Base-by-base conservation (phyloP, 2,329 filamentous ascomycete genomes). In the Ramichloridium luteum region DNA sequence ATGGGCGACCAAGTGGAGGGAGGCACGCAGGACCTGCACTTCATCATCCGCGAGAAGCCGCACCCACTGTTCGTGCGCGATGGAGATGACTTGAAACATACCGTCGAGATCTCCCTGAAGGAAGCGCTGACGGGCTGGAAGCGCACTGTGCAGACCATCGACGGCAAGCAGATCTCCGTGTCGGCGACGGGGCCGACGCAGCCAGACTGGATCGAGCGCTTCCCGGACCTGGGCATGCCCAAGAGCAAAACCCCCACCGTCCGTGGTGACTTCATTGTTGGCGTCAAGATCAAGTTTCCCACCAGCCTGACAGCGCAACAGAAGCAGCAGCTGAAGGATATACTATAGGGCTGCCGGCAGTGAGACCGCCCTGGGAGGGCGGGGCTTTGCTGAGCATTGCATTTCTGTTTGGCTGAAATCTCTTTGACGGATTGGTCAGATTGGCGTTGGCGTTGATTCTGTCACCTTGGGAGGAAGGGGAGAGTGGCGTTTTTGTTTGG, bases 1-100 rank as follows among this genome's bases (percentile, higher is more conserved):
- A 86, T 98, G n/a, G 90, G 90, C 8, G 90, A 98, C 58, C 86
- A 96, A 56, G 85, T 93, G 39, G 90, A 96, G 53, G 90, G 90
- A 25, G 88, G 88, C 10, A 82, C 85, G 37, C 90, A 98, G 57
- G 90, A 98, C 58, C 60, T 98, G 31, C 86, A 94, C 56, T 93
- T 98, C 49, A 79, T 98, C 36, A 73, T 98, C 13, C 80, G 85
- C 58, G 88, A 94, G 82, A 93, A 93, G 77, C 67, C 77, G 20
- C 85, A 98, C 49, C 72, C 82, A 1, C 68, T 84, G 26, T 93
- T 83, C 62, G 78, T 71, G 37, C 83, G 90, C 39, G 81, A 92
- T 36, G 85, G 84, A 45, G 88, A 96, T 59, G 81, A 96, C 49
- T 65, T 98, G 27, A 65, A 81, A 37, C 74, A 80, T 50, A 80